These are phyloP conservation scores for Acidomyces sp. DNA, from an alignment of 495 filamentous ascomycete species.

Conservation along the genomic window DNA sequence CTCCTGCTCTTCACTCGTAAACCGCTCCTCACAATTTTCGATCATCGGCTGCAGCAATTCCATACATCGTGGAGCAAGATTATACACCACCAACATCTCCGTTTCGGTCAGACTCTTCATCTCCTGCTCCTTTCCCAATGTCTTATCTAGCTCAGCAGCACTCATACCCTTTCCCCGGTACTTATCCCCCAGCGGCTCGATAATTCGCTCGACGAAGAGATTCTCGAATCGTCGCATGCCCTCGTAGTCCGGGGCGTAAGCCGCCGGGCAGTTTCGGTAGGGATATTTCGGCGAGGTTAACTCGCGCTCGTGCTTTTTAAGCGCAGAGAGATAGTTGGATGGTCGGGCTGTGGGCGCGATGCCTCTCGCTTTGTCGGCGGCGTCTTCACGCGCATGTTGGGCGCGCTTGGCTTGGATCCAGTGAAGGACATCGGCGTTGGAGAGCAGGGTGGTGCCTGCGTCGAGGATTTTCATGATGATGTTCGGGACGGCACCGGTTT, in stretches of 20 bases:
- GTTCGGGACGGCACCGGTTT: too few relatives aligned
- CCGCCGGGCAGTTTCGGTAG: conserved; percentile 10
- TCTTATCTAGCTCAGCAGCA: neutral
- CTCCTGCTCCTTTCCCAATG: conserved; percentile 13
- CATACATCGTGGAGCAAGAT: conserved; percentile 11
- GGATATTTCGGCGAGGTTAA: conserved; percentile 11
- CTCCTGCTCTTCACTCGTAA: conserved; percentile 15
- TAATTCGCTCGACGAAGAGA: conserved; percentile 1
- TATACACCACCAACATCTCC: conserved; percentile 15
- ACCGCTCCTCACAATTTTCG: conserved; percentile 14
- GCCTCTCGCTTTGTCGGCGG: conserved; percentile 2
- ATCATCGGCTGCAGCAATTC: conserved; percentile 19
- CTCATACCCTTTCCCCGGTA: conserved; percentile 3
- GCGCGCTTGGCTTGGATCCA: conserved; percentile 5
- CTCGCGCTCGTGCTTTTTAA: conserved; percentile 15
- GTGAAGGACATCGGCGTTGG: conserved; percentile 16
- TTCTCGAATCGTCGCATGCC: neutral
- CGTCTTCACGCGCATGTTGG: conserved; percentile 13
- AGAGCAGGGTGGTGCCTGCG: conserved; percentile 8
- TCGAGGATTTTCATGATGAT: conserved; percentile 16
- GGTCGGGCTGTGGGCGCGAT: conserved; percentile 5
- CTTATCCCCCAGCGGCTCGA: conserved; percentile 7
- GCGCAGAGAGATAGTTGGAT: conserved; percentile 7
- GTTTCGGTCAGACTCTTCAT: conserved; percentile 16
- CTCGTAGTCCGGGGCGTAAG: conserved; percentile 1